Conservation (phyloP, 805 yeast species). For the Ogataea dorogensis region DNA sequence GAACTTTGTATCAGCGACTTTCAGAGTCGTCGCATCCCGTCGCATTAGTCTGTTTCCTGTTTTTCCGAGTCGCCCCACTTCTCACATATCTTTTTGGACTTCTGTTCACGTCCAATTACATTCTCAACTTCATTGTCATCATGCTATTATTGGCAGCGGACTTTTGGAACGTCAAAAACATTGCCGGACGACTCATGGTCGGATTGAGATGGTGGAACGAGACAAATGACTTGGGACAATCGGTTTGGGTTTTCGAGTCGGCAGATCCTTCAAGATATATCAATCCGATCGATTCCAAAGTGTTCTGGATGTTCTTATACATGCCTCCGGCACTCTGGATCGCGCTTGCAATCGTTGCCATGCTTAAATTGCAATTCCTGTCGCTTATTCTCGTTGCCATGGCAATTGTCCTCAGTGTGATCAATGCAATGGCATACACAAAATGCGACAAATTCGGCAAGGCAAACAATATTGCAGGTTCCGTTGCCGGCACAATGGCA, state of each 20-base stretch:
- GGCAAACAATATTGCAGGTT: constrained; percentile 66
- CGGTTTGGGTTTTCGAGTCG: constrained; percentile 85
- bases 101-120: constrained; percentile 62
- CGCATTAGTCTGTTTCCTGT: constrained; percentile 65
- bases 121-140: constrained; percentile 74
- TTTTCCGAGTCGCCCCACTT: constrained; percentile 62
- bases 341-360: constrained; percentile 69
- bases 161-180: constrained; percentile 91
- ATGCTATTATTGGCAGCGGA: constrained; percentile 80
- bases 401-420: constrained; percentile 68
- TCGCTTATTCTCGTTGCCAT: constrained; percentile 61
- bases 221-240: constrained; percentile 58
- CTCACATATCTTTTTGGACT: constrained; percentile 69
- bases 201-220: constrained; percentile 99
- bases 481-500: constrained; percentile 53
- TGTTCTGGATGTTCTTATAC: constrained; percentile 83
- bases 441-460: constrained; percentile 90
- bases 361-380: constrained; percentile 72
- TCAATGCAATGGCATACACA: constrained; percentile 88
- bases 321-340: constrained; percentile 75
- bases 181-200: constrained; percentile 84
- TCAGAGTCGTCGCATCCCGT: constrained; percentile 79
- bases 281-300: constrained; percentile 87
- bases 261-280: constrained; percentile 71
- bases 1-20: constrained; percentile 45